Evolutionary conservation across 2,329 filamentous ascomycete species (phyloP).

Genomic region (Aspergillus unguis): DNA sequence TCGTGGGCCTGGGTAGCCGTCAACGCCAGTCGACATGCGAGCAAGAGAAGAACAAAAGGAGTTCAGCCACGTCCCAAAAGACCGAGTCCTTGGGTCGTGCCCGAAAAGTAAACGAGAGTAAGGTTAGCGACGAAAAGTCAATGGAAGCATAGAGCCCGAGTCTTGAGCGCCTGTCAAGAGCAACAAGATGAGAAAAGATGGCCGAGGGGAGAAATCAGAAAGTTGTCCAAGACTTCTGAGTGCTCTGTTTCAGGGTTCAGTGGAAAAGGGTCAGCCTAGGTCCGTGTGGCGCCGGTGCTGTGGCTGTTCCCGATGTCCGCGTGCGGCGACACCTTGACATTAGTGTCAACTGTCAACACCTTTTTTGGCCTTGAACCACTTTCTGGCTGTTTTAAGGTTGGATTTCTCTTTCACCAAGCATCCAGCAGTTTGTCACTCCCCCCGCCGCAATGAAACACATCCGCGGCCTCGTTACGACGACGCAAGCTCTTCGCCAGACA

Average conservation of each 20-base stretch:
- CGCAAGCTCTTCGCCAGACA: slow-evolving; percentile 31
- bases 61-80: slow-evolving; percentile 20
- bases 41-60: slow-evolving; percentile 24
- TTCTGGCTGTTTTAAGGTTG: background rate
- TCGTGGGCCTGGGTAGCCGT: slow-evolving; percentile 45
- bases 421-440: background rate
- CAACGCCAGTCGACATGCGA: slow-evolving; percentile 56
- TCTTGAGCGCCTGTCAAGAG: slow-evolving; percentile 22
- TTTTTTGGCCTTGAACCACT: background rate
- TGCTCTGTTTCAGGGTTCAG: slow-evolving; percentile 4
- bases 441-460: slow-evolving; percentile 30
- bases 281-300: slow-evolving; percentile 19
- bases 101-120: slow-evolving; percentile 16
- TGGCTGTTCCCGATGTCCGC: slow-evolving; percentile 13
- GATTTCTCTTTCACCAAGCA: no score
- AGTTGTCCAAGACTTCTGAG: slow-evolving; percentile 13
- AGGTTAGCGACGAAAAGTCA: slow-evolving; percentile 25
- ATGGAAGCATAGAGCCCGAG: slow-evolving; percentile 29
- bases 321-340: slow-evolving; percentile 5
- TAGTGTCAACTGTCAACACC: background rate
- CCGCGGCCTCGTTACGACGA: slow-evolving; percentile 31
- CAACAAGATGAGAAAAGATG: slow-evolving; percentile 17
- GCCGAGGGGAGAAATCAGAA: slow-evolving; percentile 18
- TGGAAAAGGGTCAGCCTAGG: slow-evolving; percentile 9
- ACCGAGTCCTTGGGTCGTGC: slow-evolving; percentile 12